Evolutionary conservation across 495 filamentous ascomycete genomes (phyloP), one percentile per base, ranked within the genome.

Genomic region (Chaetomium tenue): DNA sequence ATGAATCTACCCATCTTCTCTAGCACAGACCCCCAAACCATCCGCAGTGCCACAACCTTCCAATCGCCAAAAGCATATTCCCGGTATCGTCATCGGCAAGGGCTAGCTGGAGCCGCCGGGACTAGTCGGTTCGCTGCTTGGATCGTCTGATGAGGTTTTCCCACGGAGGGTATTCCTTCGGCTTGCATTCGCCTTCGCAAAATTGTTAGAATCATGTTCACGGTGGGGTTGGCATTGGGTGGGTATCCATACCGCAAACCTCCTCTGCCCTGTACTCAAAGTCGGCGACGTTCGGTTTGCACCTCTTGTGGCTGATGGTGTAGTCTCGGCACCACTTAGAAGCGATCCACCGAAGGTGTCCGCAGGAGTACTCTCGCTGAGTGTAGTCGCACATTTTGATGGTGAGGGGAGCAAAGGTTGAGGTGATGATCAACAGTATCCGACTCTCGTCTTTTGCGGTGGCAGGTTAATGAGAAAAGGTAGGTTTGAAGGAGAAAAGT

Each of bases 291-390:
- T 75, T 74, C 15, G 76, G 77, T 48, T 75, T 69, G 60, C 77
- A 79, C 50, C 77, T 63, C 67, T 75, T 77, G 71, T 77, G 74
- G 46, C 75, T 78, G 47, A 70, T 67, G 47, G 71, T 70, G 66
- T 78, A 79, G 51, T 73, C 68, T 13, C 66, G 66, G 72, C 76
- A 79, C 77, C 76, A 79, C 60, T 74, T 72, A 50, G 75, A 76
- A 46, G 76, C 77, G 52, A 76, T 79, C 72, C 75, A 79, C 53
- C 76, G 73, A 64, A 76, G 72, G 74, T 78, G 76, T 26, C 77
- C 77, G 70, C 76, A 79, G 2, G 70, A 72, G 58, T 76, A 78
- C 63, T 79, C 77, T 60, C 74, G 54, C 62, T 76, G 72, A 26
- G 71, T 72, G 48, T 72, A 74, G 60, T 72, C 74, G 60, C 74